A percentile compares a stretch with the other conserved stretches of the same genome.
These are phyloP conservation scores for Malus hybrid DNA, from an alignment of 331 rosid genomes.

Conservation along the genomic window DNA sequence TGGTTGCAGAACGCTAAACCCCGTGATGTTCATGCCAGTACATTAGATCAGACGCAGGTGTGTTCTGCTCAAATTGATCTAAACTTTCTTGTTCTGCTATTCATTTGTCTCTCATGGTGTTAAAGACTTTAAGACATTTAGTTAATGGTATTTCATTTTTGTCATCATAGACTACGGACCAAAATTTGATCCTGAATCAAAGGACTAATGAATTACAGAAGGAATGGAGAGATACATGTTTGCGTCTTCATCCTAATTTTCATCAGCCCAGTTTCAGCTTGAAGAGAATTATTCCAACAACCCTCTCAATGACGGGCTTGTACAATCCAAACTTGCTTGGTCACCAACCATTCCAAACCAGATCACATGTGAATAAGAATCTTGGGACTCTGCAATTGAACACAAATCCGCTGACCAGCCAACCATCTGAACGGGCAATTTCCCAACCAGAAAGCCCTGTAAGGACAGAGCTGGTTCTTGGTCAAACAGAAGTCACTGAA, in stretches of 20 bases:
- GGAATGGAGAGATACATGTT: constrained; percentile 73
- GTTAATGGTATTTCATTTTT: constrained; percentile 6
- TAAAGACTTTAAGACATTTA: neutral
- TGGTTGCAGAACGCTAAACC: constrained; percentile 82
- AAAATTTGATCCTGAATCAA: constrained; percentile 40
- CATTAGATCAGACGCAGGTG: constrained; percentile 52
- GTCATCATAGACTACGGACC: constrained; percentile 31
- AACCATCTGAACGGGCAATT: constrained; percentile 28
- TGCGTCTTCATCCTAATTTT: constrained; percentile 66
- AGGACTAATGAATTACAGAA: constrained; percentile 61
- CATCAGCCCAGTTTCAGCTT: constrained; percentile 49
- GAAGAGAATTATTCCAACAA: constrained; percentile 43
- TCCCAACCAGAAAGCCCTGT: constrained; percentile 52
- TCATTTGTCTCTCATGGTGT: neutral
- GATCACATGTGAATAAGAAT: constrained; percentile 51
- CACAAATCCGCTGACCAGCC: constrained; percentile 29
- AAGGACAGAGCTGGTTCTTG: constrained; percentile 69
- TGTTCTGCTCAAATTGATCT: constrained; percentile 13
- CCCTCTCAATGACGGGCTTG: constrained; percentile 43
- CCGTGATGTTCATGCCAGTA: constrained; percentile 32
- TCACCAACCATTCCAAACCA: constrained; percentile 51
- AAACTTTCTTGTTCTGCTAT: neutral
- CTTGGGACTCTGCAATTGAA: constrained; percentile 59
- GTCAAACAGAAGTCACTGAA: constrained; percentile 45
- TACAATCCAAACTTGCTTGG: constrained; percentile 40